Percentiles rank a stretch among this genome's conserved stretches.
Conservation (phyloP, 176 grass and related monocot species). For the Triticum turgidum region DNA sequence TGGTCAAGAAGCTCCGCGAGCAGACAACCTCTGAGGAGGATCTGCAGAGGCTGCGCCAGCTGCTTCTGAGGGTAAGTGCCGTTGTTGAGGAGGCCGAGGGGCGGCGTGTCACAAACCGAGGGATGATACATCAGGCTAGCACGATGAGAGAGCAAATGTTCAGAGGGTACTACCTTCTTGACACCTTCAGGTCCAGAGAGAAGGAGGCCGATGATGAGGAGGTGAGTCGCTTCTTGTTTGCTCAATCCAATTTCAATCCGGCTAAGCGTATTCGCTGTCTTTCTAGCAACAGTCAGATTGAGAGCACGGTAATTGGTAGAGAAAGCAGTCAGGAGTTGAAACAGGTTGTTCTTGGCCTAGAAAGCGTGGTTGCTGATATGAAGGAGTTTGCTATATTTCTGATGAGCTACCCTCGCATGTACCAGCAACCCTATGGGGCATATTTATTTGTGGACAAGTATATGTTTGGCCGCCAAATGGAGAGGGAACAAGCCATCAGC, state of each 20-base stretch:
- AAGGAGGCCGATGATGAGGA: neutral
- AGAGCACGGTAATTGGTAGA: neutral
- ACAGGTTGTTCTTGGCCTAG: neutral
- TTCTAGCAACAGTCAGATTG: neutral
- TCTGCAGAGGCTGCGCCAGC: neutral
- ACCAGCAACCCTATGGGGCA: neutral
- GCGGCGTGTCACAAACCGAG: neutral
- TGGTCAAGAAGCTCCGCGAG: neutral
- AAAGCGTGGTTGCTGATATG: neutral
- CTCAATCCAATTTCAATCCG: neutral
- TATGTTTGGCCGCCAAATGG: neutral
- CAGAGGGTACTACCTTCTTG: neutral
- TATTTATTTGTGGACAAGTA: neutral
- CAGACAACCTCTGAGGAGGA: neutral
- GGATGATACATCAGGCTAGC: neutral
- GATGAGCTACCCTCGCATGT: neutral
- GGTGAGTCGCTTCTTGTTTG: neutral
- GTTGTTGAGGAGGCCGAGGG: neutral
- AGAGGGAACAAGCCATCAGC: neutral
- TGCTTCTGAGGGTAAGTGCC: neutral
- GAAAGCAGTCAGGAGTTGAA: neutral
- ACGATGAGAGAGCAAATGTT: neutral
- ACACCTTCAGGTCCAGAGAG: neutral
- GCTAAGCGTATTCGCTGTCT: neutral
- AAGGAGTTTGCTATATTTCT: neutral